Conservation (phyloP, 2,329 filamentous ascomycete species). For the Orbilia quercus region DNA sequence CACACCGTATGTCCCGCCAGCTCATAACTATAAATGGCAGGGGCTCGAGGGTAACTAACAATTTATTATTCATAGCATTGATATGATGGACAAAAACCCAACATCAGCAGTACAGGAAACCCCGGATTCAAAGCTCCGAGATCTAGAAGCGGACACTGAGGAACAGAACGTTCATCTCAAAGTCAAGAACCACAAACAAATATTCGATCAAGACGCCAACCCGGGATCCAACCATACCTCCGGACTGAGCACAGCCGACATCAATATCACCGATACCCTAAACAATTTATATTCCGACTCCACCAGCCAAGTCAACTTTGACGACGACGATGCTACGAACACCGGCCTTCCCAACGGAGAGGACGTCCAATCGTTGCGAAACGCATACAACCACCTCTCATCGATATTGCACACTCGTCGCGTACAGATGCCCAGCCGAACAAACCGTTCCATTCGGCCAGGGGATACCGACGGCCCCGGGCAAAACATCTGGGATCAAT, state of each 20-base stretch:
- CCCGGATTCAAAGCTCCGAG: conserved; percentile 11
- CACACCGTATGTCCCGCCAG: conserved; percentile 68
- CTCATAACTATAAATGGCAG: not conserved
- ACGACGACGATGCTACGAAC: not conserved
- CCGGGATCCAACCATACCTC: not conserved
- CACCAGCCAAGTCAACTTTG: too few relatives aligned
- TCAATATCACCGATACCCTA: conserved; percentile 2
- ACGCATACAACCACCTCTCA: conserved; percentile 46
- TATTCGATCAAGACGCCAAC: conserved; percentile 16
- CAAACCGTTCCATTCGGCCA: conserved; percentile 60
- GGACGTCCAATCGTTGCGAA: conserved; percentile 54
- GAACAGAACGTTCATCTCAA: conserved; percentile 39
- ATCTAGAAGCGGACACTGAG: conserved; percentile 21
- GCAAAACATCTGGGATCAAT: conserved; percentile 69
- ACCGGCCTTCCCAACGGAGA: conserved; percentile 30
- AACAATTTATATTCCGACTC: conserved; percentile 25
- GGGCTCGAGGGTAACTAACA: not conserved
- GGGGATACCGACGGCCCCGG: conserved; percentile 65
- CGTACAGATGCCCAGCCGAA: conserved; percentile 58
- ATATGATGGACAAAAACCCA: not conserved
- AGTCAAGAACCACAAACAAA: conserved; percentile 36
- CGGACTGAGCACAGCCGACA: not conserved
- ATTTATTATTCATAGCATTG: conserved; percentile 11
- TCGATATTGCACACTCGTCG: conserved; percentile 29
- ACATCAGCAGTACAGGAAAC: conserved; percentile 56